Evolutionary conservation across 2,329 filamentous ascomycete species (phyloP).

Genomic region (Fusarium begoniae): DNA sequence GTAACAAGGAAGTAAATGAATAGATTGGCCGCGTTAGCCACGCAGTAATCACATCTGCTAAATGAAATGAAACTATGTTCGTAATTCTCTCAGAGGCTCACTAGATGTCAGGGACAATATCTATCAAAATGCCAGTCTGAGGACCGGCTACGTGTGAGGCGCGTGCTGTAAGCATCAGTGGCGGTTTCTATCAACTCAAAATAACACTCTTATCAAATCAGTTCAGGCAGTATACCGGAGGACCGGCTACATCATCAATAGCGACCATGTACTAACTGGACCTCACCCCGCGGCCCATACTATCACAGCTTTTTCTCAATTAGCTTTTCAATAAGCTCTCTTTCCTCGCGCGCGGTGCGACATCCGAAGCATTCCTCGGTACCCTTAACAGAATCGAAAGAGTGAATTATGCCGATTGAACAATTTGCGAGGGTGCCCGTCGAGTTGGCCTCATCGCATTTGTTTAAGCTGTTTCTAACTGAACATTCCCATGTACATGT

Average conservation of each 20-base stretch:
- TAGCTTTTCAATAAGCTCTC: background rate
- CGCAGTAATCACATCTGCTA: fast-evolving
- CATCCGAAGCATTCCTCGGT: fast-evolving
- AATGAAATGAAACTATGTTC: background rate
- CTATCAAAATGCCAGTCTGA: fast-evolving
- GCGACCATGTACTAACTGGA: background rate
- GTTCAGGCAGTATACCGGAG: too few relatives aligned
- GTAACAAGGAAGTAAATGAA: background rate
- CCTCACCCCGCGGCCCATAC: background rate
- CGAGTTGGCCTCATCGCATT: background rate
- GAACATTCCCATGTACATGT: background rate
- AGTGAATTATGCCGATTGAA: background rate
- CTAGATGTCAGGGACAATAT: background rate
- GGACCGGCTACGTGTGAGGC: too few relatives aligned
- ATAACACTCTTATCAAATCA: too few relatives aligned
- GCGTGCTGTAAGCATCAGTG: too few relatives aligned
- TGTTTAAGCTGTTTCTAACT: background rate
- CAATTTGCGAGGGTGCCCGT: background rate
- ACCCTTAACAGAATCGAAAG: background rate
- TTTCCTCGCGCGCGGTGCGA: background rate
- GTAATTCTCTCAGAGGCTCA: background rate
- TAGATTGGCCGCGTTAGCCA: background rate
- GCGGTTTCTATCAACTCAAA: too few relatives aligned
- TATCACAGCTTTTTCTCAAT: background rate
- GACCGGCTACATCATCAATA: background rate